Base-by-base conservation (phyloP, 768 basidiomycete species). In the Leccinum fibrillosum region DNA sequence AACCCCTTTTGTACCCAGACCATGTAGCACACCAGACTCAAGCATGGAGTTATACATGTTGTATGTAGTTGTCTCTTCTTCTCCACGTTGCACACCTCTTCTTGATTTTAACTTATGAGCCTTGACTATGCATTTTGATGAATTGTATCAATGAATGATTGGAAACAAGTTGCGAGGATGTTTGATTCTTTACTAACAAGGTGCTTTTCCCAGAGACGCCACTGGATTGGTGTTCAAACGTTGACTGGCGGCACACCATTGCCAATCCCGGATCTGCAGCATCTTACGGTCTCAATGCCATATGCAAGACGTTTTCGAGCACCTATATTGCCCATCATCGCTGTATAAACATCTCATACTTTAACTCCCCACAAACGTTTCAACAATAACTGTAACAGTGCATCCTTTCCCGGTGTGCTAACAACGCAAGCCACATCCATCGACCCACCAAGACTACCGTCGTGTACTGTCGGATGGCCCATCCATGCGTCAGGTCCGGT, bases 331-430 rank as follows among this genome's bases (percentile, higher is more conserved):
- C 12, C 34, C 13, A 35, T 13, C 34, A 5, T 35, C 13, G 12
- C 19, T 32, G 13, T 35, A 23, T 30, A 12, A 8, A 28, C 9
- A 32, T 32, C 21, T 52, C 44, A 19, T 21, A 53, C 12, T 6
- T 49, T 35, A 47, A 37, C 35, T 50, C 69, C 81, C 86, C 87
- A 90, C 17, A 90, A 76, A 55, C 88, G 79, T 54, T 77, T 60
- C 12, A 81, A 62, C 58, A 90, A 62, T 6, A 84, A 56, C 15
- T 70, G 64, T 13, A 88, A 63, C 45, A 91, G 74, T 0, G 56
- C 68, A 26, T 74, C 72, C 6, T 81, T 75, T 4, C 90, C 90
- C n/a, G 90, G 90, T 11, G 89, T 91, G 42, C 74, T 58, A n/a
- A 74, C 75, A 19, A 90, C 64, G 60, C 80, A 83, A 42, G 74